Evolutionary conservation across 2,329 filamentous ascomycete species (phyloP), one percentile per base, ranked within the genome.

Genomic region (Fusarium sp.): DNA sequence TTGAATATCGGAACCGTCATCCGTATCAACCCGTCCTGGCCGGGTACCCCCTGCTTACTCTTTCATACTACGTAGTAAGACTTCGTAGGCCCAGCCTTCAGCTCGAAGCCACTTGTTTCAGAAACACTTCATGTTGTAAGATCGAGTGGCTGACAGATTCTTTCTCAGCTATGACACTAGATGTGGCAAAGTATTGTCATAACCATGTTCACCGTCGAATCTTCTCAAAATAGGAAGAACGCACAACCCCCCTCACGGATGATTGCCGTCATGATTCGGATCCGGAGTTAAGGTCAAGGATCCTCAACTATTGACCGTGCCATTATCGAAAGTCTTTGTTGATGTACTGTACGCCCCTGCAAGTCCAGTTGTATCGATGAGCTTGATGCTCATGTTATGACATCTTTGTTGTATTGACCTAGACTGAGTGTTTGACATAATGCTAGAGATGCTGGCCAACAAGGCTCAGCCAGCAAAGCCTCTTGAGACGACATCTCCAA

Each of bases 61-160:
- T 39, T 39, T 38, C 52, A n/a, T n/a, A n/a, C n/a, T n/a, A n/a
- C n/a, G n/a, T n/a, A n/a, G n/a, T n/a, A 48, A 37, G 26, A 24
- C 20, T n/a, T 50, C 61, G 63, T 60, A 56, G 58, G 58, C 57
- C 48, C 28, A 63, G 56, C 52, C 56, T 26, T 72, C 66, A 72
- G 66, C 57, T 57, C 47, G 57, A 72, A 72, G 73, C 73, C 68
- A 74, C 71, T 66, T 62, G 71, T 75, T 75, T 75, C 73, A 74
- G 68, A 73, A 64, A 28, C 31, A 64, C 28, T 50, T 50, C 38
- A 42, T 24, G 29, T 54, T 57, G 55, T n/a, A 37, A 59, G 57
- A 63, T 70, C 57, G 52, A 72, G 65, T 69, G 73, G 73, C 71
- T 63, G 58, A 35, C 44, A 71, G 49, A 55, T 31, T 43, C 15